These are phyloP conservation scores for Myxozyma vanderwaltii DNA, from an alignment of 805 yeast species.

Conservation along the genomic window DNA sequence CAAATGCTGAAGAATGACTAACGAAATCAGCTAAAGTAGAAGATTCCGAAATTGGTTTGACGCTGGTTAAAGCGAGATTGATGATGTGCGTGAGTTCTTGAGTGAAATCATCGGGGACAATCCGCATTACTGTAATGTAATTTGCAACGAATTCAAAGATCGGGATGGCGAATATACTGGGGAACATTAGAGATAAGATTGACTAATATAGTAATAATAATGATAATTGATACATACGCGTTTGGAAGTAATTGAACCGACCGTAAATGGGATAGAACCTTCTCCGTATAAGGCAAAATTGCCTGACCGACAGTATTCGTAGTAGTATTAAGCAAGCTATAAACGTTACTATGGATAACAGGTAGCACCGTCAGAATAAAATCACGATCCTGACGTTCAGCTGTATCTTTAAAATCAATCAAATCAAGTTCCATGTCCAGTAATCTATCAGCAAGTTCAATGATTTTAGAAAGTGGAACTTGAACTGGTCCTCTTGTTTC, in stretches of 20 bases:
- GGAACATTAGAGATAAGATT: background rate
- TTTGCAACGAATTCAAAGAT: constrained; percentile 19
- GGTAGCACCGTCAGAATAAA: constrained; percentile 17
- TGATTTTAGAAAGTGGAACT: constrained; percentile 19
- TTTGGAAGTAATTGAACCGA: background rate
- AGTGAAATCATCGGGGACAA: constrained; percentile 4
- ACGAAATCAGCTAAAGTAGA: constrained; percentile 23
- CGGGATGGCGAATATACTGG: constrained; percentile 13
- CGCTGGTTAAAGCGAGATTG: constrained; percentile 15
- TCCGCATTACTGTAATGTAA: constrained; percentile 5
- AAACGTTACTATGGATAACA: constrained; percentile 22
- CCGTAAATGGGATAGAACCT: constrained; percentile 9
- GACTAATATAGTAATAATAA: too few species aligned
- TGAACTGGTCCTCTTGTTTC: constrained; percentile 11
- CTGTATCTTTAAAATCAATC: constrained; percentile 9
- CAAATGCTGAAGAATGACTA: constrained; percentile 20
- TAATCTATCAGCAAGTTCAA: constrained; percentile 12
- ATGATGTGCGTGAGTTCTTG: constrained; percentile 19
- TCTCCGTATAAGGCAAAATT: constrained; percentile 12
- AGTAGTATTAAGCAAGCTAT: constrained; percentile 16
- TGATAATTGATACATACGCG: background rate
- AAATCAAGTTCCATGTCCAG: constrained; percentile 4
- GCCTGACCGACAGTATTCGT: constrained; percentile 13
- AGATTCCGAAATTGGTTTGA: constrained; percentile 2
- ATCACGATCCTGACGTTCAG: constrained; percentile 22